Base-by-base conservation (phyloP, 495 filamentous ascomycete genomes). In the Cercophora samala region DNA sequence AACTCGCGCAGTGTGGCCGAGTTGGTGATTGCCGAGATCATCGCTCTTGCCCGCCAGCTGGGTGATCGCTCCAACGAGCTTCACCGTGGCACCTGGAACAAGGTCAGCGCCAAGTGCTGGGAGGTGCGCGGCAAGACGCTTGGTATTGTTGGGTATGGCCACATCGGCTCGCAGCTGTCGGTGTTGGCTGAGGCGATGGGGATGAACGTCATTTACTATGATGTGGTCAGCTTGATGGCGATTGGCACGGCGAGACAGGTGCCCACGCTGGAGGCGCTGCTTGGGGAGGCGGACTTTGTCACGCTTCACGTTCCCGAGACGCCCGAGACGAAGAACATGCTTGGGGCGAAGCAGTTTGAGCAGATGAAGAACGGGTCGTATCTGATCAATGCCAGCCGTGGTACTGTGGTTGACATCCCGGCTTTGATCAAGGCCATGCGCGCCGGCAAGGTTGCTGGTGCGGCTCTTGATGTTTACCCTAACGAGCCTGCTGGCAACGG, bases 1-100 rank as follows among this genome's bases (percentile, higher is more conserved):
- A 98, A 99, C 79, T 98, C 95, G 4, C 88, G 96, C 72, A 95
- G 91, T 76, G 96, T 99, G 55, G 96, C 96, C 25, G 96, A 99
- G 81, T 83, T 97, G 62, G 92, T 97, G 64, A 97, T 99, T 72
- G 90, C 80, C 52, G 95, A 98, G 75, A 94, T 99, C 70, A 96
- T 99, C 76, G 78, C 83, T 26, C 87, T 99, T 25, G 94, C 96
- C 11, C 89, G 96, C 32, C 94, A 98, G 79, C 84, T 98, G 68
- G 89, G 92, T 54, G 96, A 99, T 76, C 91, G 95, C 68, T 96
- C 91, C 51, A 93, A 87, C 72, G 96, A 99, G 82, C 88, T 99
- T 85, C 96, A 98, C 81, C 83, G 84, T 54, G 96, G 96, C 46
- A 94, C 86, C 61, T 99, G 96, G 96, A 97, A 99, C 78, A 99